These are phyloP conservation scores for Emericellopsis atlantica DNA, from an alignment of 2,329 filamentous ascomycete genomes.

Conservation along the genomic window DNA sequence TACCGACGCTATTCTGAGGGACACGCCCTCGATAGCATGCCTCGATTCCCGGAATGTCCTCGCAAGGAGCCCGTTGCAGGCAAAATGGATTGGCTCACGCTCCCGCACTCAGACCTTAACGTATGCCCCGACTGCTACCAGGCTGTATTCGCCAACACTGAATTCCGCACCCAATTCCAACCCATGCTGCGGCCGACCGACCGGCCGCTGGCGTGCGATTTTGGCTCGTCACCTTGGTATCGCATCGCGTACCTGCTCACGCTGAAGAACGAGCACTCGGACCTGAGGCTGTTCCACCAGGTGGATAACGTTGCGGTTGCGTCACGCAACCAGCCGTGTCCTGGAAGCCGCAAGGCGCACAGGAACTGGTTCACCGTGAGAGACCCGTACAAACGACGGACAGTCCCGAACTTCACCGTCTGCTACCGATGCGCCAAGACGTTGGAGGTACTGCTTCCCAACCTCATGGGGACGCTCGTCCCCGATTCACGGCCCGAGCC, in stretches of 20 bases:
- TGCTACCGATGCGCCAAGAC: constrained; percentile 64
- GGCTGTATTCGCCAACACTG: constrained; percentile 53
- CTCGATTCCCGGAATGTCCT: constrained; percentile 55
- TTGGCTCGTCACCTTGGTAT: constrained; percentile 68
- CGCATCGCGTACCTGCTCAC: constrained; percentile 75
- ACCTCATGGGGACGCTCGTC: constrained; percentile 38
- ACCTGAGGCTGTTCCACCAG: constrained; percentile 56
- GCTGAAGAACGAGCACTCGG: constrained; percentile 52
- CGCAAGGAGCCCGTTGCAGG: constrained; percentile 48
- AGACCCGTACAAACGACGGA: constrained; percentile 51
- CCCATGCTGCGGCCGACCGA: constrained; percentile 43
- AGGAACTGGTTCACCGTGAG: constrained; percentile 66
- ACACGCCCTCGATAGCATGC: constrained; percentile 12
- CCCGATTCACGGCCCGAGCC: constrained; percentile 27
- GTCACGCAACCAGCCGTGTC: constrained; percentile 43
- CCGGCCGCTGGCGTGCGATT: constrained; percentile 57
- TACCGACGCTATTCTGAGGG: constrained; percentile 42
- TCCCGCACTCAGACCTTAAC: constrained; percentile 60
- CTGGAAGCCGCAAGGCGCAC: constrained; percentile 36
- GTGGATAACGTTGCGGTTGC: constrained; percentile 46
- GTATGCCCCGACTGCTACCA: constrained; percentile 75
- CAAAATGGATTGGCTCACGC: constrained; percentile 68
- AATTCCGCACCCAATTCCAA: constrained; percentile 54
- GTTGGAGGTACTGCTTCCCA: constrained; percentile 62
- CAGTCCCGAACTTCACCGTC: constrained; percentile 59